phyloP scores from a whole-genome alignment of 2,329 filamentous ascomycete genomes.

The Fusarium sp. region DNA sequence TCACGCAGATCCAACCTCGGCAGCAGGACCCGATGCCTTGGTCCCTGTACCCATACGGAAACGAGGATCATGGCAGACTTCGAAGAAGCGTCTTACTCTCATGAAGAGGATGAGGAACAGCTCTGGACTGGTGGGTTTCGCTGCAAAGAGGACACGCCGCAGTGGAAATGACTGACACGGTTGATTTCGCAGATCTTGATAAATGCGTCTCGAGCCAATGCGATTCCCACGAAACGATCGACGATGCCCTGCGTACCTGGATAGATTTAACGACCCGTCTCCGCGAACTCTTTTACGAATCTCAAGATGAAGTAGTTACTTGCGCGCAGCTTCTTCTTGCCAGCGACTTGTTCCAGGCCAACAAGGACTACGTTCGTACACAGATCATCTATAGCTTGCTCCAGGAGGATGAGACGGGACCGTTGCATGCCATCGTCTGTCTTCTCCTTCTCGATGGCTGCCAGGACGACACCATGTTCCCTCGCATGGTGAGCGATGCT shows the following conservation, averaged over 20 bases:
- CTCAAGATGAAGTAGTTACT: conserved; percentile 83
- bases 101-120: conserved; percentile 86
- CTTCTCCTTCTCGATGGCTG: conserved; percentile 91
- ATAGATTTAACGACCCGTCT: conserved; percentile 82
- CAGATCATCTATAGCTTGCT: conserved; percentile 94
- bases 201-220: conserved; percentile 63
- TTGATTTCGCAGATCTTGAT: conserved; percentile 61
- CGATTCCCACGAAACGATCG: conserved; percentile 73
- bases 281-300: conserved; percentile 81
- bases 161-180: conserved; percentile 27
- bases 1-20: conserved; percentile 24
- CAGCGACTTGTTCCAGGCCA: conserved; percentile 79
- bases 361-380: conserved; percentile 89
- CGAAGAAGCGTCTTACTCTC: conserved; percentile 72
- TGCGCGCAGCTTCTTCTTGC: conserved; percentile 86
- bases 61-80: conserved; percentile 70
- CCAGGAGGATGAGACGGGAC: conserved; percentile 86
- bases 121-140: conserved; percentile 84
- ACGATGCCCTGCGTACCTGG: conserved; percentile 89
- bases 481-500: conserved; percentile 88
- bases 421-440: conserved; percentile 86
- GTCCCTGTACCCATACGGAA: conserved; percentile 46
- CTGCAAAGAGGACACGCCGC: conserved; percentile 15
- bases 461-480: conserved; percentile 82
- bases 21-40: conserved; percentile 55